Evolutionary conservation across 768 basidiomycete species (phyloP).

Genomic region (Pleurotus cornucopiae): DNA sequence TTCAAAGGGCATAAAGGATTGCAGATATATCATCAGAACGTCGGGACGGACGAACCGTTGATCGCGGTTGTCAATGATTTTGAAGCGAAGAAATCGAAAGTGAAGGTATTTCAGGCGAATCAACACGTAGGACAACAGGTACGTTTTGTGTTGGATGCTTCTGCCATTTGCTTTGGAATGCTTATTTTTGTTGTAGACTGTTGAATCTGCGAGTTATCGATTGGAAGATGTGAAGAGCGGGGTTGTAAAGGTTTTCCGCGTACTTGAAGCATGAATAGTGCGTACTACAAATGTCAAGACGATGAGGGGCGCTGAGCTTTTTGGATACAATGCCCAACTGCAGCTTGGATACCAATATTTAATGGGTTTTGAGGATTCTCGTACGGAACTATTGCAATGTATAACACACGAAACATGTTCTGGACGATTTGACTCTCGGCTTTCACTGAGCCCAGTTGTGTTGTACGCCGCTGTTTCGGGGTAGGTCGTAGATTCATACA

Average conservation of each 20-base stretch:
- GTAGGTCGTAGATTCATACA: no score
- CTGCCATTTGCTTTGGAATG: background rate
- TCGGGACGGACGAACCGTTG: conserved; percentile 49
- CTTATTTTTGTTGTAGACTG: conserved; percentile 28
- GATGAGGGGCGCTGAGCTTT: no score
- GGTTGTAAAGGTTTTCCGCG: conserved; percentile 55
- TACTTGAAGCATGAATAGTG: background rate
- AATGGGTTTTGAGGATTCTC: no score
- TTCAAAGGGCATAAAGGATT: conserved; percentile 79
- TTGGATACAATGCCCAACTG: no score
- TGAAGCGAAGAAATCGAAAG: conserved; percentile 84
- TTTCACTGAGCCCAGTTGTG: no score
- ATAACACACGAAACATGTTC: no score
- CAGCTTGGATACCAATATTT: no score
- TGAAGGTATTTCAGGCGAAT: conserved; percentile 83
- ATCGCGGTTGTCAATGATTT: conserved; percentile 79
- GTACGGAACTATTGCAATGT: no score
- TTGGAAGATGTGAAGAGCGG: conserved; percentile 89
- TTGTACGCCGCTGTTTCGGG: no score
- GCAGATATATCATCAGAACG: conserved; percentile 62
- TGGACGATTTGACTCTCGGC: no score
- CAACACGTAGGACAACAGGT: conserved; percentile 83
- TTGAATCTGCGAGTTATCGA: conserved; percentile 81
- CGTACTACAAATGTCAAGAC: background rate
- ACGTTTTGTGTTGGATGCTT: conserved; percentile 21